Evolutionary conservation across 192 early-diverging fungal genomes (phyloP), one percentile per base, ranked within the genome.

Genomic region (Gryganskiella cystojenkinii): DNA sequence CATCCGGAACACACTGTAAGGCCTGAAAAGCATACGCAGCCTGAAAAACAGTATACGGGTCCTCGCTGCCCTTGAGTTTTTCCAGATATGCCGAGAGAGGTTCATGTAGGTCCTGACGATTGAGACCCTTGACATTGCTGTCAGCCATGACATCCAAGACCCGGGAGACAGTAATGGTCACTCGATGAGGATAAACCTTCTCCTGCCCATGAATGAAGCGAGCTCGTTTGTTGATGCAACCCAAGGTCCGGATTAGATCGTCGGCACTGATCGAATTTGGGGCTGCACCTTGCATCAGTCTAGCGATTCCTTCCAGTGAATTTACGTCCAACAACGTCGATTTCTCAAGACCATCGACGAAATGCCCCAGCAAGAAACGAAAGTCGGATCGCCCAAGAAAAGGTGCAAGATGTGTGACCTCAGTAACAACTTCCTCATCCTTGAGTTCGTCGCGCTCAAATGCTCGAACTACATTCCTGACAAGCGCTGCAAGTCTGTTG

Each of bases 131-230:
- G 44, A 61, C 60, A 11, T 61, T 17, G 60, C 31, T 14, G 24
- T 50, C 46, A 3, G n/a, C 60, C 60, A 61, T 61, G 27, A 19
- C 31, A 28, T 61, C 60, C 3, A 61, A 20, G 30, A 49, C 45
- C 13, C 30, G 60, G 3, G 60, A 61, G 2, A 61, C 60, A 3
- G 46, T 19, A 2, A 31, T 3, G 15, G 60, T 50, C 60, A 49
- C 13, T n/a, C n/a, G 28, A 33, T 50, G 33, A 3, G 31, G 5
- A 33, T 47, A 44, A 2, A 33, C 27, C 14, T 4, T 27, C 28
- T 43, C 28, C 28, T 61, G 27, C 19, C 19, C 28, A 49, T 49
- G 45, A 7, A 27, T 61, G 28, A 49, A 25, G 6, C 19, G 10
- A 8, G 33, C 44, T 14, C 46, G 45, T 0, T 4, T 34, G 15